These are phyloP conservation scores for Penicillium olsonii DNA, from an alignment of 2,329 filamentous ascomycete genomes.

Conservation along the genomic window DNA sequence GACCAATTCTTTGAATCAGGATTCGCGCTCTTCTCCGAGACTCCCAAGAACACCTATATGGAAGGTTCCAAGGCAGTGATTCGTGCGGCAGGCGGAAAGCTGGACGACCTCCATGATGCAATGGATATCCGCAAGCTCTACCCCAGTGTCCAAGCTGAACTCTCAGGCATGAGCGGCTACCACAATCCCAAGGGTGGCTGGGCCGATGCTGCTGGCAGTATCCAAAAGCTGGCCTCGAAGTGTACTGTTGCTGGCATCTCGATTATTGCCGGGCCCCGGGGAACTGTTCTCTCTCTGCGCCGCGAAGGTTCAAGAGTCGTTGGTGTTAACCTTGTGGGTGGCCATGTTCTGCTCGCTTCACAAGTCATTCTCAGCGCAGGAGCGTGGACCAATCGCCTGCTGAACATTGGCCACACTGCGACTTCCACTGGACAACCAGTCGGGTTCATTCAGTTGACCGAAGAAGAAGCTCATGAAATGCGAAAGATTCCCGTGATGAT, in stretches of 20 bases:
- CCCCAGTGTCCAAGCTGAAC: conserved; percentile 48
- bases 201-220: conserved; percentile 71
- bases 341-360: conserved; percentile 58
- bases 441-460: conserved; percentile 71
- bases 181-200: conserved; percentile 72
- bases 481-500: conserved; percentile 62
- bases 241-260: conserved; percentile 39
- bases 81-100: conserved; percentile 35
- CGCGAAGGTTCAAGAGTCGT: conserved; percentile 41
- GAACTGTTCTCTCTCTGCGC: conserved; percentile 29
- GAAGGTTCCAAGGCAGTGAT: conserved; percentile 37
- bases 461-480: conserved; percentile 65
- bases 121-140: conserved; percentile 23
- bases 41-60: conserved; percentile 27
- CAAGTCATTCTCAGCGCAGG: conserved; percentile 79
- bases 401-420: conserved; percentile 72
- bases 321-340: conserved; percentile 59
- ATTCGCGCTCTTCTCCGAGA: conserved; percentile 32
- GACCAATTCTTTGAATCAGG: conserved; percentile 29
- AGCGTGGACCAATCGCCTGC: conserved; percentile 75
- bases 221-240: conserved; percentile 24
- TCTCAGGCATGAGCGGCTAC: conserved; percentile 65
- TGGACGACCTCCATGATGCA: conserved; percentile 45
- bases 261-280: conserved; percentile 45
- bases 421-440: conserved; percentile 78